Conservation (phyloP, 192 early-diverging fungal species). For the Oehlia diaphana region DNA sequence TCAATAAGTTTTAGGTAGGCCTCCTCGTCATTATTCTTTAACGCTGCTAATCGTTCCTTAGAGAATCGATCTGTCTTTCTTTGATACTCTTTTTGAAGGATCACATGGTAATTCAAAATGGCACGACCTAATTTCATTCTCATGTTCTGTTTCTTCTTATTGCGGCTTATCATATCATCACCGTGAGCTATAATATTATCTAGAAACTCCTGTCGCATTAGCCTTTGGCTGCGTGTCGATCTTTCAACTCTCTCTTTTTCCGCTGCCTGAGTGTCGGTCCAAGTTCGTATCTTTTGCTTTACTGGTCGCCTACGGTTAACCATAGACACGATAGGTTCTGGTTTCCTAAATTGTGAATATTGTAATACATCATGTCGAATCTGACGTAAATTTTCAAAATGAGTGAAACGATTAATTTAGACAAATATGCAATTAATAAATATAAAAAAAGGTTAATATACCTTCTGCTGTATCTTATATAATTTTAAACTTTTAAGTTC, state of each 20-base stretch:
- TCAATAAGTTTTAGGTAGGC: conserved; percentile 95
- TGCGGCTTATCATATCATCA: conserved; percentile 63
- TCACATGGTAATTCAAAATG: conserved; percentile 76
- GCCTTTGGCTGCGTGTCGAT: conserved; percentile 79
- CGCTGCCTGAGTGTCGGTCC: conserved; percentile 80
- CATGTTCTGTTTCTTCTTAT: conserved; percentile 65
- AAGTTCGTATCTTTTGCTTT: conserved; percentile 74
- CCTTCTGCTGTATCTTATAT: background rate
- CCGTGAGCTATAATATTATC: conserved; percentile 73
- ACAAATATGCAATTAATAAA: background rate
- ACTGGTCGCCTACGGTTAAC: background rate
- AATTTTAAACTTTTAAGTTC: conserved; percentile 7
- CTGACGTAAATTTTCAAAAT: background rate
- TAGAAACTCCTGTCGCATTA: conserved; percentile 80
- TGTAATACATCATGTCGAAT: conserved; percentile 2
- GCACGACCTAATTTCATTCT: conserved; percentile 72
- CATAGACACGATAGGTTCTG: background rate
- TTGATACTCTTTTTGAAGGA: conserved; percentile 91
- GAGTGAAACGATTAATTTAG: background rate
- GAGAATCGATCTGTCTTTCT: conserved; percentile 80
- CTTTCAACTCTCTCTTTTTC: conserved; percentile 86
- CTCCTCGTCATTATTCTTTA: conserved; percentile 97
- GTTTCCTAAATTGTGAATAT: background rate
- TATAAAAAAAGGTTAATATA: background rate
- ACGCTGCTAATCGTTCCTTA: conserved; percentile 92